Conservation (phyloP, 1,284 basidiomycete genomes). For the Moesziomyces aphidis region DNA sequence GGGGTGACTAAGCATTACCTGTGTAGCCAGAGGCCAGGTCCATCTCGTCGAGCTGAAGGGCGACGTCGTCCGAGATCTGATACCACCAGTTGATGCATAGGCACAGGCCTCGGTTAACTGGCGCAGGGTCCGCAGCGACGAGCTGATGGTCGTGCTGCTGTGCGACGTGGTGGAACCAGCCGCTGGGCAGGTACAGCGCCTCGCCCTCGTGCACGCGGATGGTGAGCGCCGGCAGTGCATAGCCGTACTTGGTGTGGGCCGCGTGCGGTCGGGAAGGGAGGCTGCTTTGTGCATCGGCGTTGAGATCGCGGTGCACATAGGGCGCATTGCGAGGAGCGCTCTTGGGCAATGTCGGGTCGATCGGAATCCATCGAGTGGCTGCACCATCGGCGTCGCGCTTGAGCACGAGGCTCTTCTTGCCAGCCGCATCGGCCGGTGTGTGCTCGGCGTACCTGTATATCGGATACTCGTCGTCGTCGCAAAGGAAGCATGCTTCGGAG, state of each 20-base stretch:
- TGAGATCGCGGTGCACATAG: constrained; percentile 37
- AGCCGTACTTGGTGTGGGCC: constrained; percentile 38
- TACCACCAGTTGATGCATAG: constrained; percentile 65
- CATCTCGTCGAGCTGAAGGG: constrained; percentile 32
- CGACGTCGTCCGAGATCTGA: constrained; percentile 50
- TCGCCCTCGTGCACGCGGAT: constrained; percentile 56
- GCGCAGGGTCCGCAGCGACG: constrained; percentile 1
- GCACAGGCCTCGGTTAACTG: constrained; percentile 45
- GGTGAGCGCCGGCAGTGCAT: constrained; percentile 49
- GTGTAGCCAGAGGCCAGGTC: constrained; percentile 8
- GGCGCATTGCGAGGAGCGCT: constrained; percentile 38
- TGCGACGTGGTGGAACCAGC: constrained; percentile 61
- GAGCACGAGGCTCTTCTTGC: constrained; percentile 11
- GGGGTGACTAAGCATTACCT: constrained; percentile 1
- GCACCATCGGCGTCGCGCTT: constrained; percentile 10
- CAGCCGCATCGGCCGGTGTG: background rate
- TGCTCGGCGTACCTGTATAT: constrained; percentile 18
- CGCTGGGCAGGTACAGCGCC: constrained; percentile 60
- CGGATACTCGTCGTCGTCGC: constrained; percentile 44
- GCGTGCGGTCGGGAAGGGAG: constrained; percentile 6
- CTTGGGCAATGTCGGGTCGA: constrained; percentile 50
- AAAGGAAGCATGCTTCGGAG: constrained; percentile 49
- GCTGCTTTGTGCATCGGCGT: background rate
- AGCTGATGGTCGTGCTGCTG: constrained; percentile 52
- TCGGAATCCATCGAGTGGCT: constrained; percentile 59